These are phyloP conservation scores for Paspalum notatum DNA, from an alignment of 176 grass and related monocot species.

Conservation along the genomic window DNA sequence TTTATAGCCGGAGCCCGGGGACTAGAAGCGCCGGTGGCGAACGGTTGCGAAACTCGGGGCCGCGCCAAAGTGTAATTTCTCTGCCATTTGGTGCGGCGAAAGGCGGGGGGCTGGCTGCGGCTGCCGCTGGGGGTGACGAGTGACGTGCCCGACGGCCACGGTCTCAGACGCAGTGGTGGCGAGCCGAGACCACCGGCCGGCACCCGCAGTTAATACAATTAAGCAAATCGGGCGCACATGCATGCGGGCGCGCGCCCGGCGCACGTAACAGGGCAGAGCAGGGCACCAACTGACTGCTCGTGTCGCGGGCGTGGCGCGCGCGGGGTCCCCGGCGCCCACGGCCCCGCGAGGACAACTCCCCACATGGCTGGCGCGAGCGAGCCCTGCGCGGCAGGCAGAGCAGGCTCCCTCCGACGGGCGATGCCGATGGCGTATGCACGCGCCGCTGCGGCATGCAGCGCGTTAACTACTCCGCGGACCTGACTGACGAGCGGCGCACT, in stretches of 20 bases:
- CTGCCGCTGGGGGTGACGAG: no score
- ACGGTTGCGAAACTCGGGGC: slow-evolving; percentile 30
- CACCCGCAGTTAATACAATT: slow-evolving; percentile 42
- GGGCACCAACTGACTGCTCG: slow-evolving; percentile 42
- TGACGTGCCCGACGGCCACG: slow-evolving; percentile 34
- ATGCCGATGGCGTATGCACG: neutral
- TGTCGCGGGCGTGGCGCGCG: neutral
- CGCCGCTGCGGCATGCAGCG: neutral
- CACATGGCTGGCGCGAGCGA: slow-evolving; percentile 44
- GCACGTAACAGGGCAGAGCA: neutral
- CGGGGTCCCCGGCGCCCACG: neutral
- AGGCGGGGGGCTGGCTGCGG: neutral
- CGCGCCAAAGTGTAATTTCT: neutral
- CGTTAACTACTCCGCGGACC: slow-evolving; percentile 8
- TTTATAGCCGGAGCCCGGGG: slow-evolving; percentile 36
- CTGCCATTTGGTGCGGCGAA: neutral
- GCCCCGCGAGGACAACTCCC: slow-evolving; percentile 15
- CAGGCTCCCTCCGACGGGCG: neutral
- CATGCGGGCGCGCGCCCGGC: slow-evolving; percentile 7
- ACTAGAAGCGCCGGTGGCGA: slow-evolving; percentile 20
- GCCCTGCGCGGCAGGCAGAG: neutral
- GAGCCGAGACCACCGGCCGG: slow-evolving; percentile 1
- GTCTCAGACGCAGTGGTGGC: neutral
- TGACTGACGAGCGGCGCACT: neutral
- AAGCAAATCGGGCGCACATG: slow-evolving; percentile 61